Conservation (phyloP, 164 flowering plant genomes). For the Magnolia sinica region DNA sequence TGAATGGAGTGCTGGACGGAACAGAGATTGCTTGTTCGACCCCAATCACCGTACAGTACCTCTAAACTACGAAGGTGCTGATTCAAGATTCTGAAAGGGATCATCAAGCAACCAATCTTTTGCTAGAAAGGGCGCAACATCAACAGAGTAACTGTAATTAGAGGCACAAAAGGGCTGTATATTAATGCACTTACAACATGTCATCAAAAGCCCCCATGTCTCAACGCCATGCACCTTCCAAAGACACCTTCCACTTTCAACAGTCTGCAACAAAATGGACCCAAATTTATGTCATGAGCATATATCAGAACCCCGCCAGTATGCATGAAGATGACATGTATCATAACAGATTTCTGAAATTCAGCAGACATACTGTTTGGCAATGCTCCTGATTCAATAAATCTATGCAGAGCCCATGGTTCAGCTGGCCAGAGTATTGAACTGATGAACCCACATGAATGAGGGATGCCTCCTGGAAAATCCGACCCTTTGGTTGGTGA, state of each 20-base stretch:
- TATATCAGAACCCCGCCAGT: not conserved
- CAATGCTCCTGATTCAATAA: not conserved
- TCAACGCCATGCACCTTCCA: not conserved
- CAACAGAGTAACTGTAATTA: not conserved
- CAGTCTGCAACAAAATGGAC: not conserved
- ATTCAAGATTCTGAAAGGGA: not conserved
- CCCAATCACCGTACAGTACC: not conserved
- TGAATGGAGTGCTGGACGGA: too few species aligned
- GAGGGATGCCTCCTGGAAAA: too few species aligned
- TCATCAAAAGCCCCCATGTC: not conserved
- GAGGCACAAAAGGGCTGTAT: not conserved
- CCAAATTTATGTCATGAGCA: not conserved
- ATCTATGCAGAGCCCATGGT: too few species aligned
- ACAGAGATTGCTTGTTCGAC: too few species aligned
- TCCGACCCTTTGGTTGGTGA: too few species aligned
- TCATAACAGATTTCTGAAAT: too few species aligned
- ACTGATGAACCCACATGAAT: too few species aligned
- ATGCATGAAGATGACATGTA: too few species aligned
- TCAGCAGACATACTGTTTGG: not conserved
- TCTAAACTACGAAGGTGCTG: not conserved
- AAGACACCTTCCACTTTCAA: not conserved
- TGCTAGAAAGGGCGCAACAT: not conserved
- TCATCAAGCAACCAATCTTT: not conserved
- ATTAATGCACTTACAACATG: not conserved
- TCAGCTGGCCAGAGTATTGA: too few species aligned